phyloP scores from a whole-genome alignment of 2,329 filamentous ascomycete genomes.

The Monilinia fructigena region DNA sequence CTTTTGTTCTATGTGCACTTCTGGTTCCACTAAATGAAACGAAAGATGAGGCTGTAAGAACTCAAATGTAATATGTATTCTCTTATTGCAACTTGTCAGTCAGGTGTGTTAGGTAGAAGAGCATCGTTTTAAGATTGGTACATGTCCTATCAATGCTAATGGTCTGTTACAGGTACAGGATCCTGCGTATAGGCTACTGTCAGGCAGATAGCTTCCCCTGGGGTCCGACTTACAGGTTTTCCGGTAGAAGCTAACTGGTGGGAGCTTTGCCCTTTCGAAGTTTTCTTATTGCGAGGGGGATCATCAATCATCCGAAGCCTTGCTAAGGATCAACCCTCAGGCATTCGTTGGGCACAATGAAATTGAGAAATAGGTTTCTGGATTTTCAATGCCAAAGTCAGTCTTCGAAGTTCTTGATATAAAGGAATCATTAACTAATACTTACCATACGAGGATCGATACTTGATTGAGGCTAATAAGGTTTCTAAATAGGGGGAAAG shows the following conservation, averaged over 20 bases:
- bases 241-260: not conserved
- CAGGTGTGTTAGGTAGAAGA: too few relatives aligned
- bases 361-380: too few relatives aligned
- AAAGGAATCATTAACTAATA: not conserved
- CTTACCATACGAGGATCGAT: not conserved
- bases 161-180: slow-evolving; percentile 8
- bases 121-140: not conserved
- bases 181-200: not conserved
- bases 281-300: not conserved
- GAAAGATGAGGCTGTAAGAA: not conserved
- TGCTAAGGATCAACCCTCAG: too few relatives aligned
- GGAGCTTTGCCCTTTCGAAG: not conserved
- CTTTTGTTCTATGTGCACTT: not conserved
- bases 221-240: not conserved
- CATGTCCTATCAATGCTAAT: not conserved
- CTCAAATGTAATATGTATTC: too few relatives aligned
- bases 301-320: not conserved
- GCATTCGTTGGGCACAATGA: too few relatives aligned
- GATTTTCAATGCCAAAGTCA: too few relatives aligned
- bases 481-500: not conserved
- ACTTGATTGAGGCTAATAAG: not conserved
- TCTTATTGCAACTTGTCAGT: too few relatives aligned
- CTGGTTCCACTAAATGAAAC: not conserved
- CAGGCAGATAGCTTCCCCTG: not conserved
- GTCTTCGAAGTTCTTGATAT: not conserved